These are phyloP conservation scores for Brasenia schreberi DNA, from an alignment of 164 flowering plant genomes.

Conservation along the genomic window DNA sequence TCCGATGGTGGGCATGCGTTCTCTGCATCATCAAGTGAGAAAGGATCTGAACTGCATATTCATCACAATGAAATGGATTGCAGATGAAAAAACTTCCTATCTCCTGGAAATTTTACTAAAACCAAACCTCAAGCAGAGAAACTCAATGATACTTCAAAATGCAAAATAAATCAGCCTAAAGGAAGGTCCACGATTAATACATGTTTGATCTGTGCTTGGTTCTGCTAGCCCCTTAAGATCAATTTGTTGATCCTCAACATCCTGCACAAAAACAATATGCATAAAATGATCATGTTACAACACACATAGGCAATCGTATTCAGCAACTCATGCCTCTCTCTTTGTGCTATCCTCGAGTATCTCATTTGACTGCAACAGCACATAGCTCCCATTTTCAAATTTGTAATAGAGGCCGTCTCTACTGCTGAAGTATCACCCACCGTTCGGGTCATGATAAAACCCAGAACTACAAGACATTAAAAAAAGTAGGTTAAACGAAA, in stretches of 20 bases:
- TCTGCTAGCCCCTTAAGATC: background rate
- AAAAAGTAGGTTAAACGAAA: constrained; percentile 1
- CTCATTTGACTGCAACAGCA: constrained; percentile 36
- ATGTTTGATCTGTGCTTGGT: background rate
- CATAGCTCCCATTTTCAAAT: constrained; percentile 74
- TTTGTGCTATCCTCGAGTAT: constrained; percentile 8
- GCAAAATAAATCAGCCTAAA: background rate
- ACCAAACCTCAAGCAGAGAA: too few relatives aligned
- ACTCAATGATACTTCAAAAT: too few relatives aligned
- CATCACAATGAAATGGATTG: background rate
- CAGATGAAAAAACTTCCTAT: background rate
- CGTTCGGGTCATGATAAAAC: constrained; percentile 82
- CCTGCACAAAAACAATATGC: background rate
- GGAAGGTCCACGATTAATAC: background rate
- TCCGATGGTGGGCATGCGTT: constrained; percentile 69
- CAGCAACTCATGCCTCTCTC: too few relatives aligned
- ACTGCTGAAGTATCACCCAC: constrained; percentile 81
- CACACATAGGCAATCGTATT: too few relatives aligned
- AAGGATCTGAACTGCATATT: constrained; percentile 19
- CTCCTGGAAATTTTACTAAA: too few relatives aligned
- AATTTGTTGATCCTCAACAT: background rate
- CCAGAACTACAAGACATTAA: constrained; percentile 48
- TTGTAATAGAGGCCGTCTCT: constrained; percentile 76
- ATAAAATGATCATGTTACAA: too few relatives aligned
- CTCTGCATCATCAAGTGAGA: constrained; percentile 14